Conservation (phyloP, 1,284 basidiomycete species). For the Xanthoconium separans region DNA sequence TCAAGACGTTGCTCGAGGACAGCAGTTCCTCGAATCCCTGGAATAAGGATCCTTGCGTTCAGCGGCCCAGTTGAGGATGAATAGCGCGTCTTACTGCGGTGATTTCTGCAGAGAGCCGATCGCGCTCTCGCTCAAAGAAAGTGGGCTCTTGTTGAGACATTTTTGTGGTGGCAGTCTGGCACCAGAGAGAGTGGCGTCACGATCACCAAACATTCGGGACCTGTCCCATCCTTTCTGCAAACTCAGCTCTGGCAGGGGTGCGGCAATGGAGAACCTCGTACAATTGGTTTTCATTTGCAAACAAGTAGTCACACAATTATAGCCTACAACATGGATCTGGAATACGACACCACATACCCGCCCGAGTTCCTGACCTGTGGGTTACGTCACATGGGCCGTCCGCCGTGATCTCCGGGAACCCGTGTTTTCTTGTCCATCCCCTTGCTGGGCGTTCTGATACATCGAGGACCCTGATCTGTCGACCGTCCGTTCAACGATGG, state of each 20-base stretch:
- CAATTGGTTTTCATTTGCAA: no score
- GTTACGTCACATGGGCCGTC: conserved; percentile 5
- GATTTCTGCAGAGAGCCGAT: conserved; percentile 70
- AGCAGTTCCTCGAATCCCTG: conserved; percentile 91
- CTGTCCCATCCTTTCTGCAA: no score
- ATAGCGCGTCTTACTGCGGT: conserved; percentile 50
- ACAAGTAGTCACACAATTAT: not conserved
- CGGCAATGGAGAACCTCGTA: no score
- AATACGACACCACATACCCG: conserved; percentile 1
- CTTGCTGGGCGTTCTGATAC: conserved; percentile 28
- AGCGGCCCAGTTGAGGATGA: not conserved
- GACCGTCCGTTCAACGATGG: conserved; percentile 80
- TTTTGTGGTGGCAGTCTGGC: no score
- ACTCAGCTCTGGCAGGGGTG: no score
- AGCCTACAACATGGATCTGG: conserved; percentile 14
- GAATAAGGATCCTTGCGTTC: not conserved
- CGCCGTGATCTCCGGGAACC: conserved; percentile 27
- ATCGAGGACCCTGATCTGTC: conserved; percentile 54
- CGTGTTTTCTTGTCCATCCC: conserved; percentile 18
- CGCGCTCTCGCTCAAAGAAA: conserved; percentile 79
- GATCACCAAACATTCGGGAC: no score
- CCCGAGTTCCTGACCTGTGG: not conserved
- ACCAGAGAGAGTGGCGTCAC: no score
- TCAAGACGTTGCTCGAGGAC: conserved; percentile 84
- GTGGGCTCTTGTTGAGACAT: conserved; percentile 49